Conservation (phyloP, 805 yeast genomes). For the Kuraishia hungarica region DNA sequence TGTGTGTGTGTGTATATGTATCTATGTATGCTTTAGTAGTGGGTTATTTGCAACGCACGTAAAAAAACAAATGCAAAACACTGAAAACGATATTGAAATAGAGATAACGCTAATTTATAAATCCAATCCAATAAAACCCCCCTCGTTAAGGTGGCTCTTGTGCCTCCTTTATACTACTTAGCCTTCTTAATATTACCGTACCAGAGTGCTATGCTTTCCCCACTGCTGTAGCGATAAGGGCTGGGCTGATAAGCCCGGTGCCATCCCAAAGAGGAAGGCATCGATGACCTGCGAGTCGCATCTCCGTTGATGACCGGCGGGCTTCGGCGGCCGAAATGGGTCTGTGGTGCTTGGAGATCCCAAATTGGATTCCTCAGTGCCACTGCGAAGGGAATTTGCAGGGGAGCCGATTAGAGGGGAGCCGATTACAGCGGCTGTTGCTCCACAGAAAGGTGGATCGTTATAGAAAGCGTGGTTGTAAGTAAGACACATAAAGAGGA, state of each 20-base stretch:
- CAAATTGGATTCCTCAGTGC: not conserved
- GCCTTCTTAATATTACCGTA: not conserved
- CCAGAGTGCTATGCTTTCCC: not conserved
- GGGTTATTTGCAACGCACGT: not conserved
- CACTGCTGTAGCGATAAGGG: not conserved
- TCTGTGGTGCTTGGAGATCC: not conserved
- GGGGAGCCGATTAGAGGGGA: not conserved
- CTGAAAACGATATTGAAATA: not conserved
- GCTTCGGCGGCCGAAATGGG: not conserved
- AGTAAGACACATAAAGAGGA: too few species aligned
- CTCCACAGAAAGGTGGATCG: too few species aligned
- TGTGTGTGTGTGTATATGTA: not conserved
- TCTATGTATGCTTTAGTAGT: not conserved
- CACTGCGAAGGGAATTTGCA: not conserved
- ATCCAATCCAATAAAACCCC: not conserved
- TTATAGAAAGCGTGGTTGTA: too few species aligned
- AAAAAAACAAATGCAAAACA: too few species aligned
- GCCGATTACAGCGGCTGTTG: not conserved
- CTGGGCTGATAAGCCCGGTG: not conserved
- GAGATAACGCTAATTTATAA: not conserved
- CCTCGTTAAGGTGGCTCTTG: not conserved
- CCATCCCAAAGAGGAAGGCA: not conserved
- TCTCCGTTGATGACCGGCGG: not conserved
- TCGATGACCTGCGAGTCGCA: not conserved
- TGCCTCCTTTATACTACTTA: not conserved